Evolutionary conservation across 2,329 filamentous ascomycete genomes (phyloP).

Genomic region (Epichloe brachyelytri): DNA sequence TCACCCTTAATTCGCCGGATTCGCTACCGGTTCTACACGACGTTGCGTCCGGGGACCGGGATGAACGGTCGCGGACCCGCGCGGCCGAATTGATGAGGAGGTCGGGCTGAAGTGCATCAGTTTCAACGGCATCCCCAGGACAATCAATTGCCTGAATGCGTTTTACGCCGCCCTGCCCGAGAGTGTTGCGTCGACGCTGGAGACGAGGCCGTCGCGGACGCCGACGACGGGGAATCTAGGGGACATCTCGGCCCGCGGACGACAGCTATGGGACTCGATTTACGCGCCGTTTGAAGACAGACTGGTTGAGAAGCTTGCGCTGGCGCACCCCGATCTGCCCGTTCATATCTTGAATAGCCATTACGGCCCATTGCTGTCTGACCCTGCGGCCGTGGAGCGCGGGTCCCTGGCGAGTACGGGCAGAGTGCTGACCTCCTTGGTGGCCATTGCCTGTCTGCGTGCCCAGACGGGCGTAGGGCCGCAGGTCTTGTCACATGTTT

Average conservation of each 20-base stretch:
- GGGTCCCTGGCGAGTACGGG: constrained; percentile 40
- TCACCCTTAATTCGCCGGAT: constrained; percentile 77
- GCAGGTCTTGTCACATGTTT: constrained; percentile 70
- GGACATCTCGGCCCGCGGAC: constrained; percentile 43
- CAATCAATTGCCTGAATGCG: constrained; percentile 68
- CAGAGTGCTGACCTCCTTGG: constrained; percentile 56
- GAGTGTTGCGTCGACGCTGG: constrained; percentile 39
- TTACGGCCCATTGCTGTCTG: constrained; percentile 61
- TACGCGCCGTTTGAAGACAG: constrained; percentile 65
- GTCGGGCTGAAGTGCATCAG: constrained; percentile 66
- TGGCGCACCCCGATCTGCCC: constrained; percentile 69
- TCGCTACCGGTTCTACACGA: constrained; percentile 53
- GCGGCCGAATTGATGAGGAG: constrained; percentile 63
- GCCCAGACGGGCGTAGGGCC: constrained; percentile 73
- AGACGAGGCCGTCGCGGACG: constrained; percentile 41
- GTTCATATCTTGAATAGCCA: constrained; percentile 66
- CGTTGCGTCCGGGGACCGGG: constrained; percentile 24
- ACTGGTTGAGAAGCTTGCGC: constrained; percentile 55
- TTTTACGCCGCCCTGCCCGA: constrained; percentile 52
- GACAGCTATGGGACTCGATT: constrained; percentile 59
- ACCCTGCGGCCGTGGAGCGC: constrained; percentile 39
- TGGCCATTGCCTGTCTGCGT: constrained; percentile 62
- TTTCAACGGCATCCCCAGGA: constrained; percentile 72
- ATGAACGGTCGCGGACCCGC: constrained; percentile 19
- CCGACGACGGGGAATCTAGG: constrained; percentile 40